phyloP scores from a whole-genome alignment of 768 basidiomycete genomes.

The Boletus rufocinnamomeus region DNA sequence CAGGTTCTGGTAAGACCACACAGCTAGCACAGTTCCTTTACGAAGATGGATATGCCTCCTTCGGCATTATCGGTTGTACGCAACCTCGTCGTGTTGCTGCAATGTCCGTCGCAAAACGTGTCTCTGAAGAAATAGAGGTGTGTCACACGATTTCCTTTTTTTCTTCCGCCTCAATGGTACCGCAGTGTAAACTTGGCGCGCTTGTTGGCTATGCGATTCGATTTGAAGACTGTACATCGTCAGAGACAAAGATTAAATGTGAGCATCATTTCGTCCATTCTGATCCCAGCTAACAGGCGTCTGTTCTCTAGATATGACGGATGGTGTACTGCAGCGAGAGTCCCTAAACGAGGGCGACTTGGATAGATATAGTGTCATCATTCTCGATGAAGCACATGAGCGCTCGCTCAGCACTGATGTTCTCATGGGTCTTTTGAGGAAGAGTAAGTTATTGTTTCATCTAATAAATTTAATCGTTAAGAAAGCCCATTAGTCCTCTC shows the following conservation, averaged over 20 bases:
- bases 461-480: constrained; percentile 2
- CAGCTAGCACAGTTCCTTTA: constrained; percentile 94
- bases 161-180: constrained; percentile 7
- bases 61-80: constrained; percentile 94
- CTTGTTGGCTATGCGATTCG: constrained; percentile 97
- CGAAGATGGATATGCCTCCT: constrained; percentile 92
- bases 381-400: constrained; percentile 99
- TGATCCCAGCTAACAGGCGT: not conserved
- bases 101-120: constrained; percentile 99
- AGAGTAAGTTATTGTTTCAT: constrained; percentile 59
- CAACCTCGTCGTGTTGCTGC: constrained; percentile 98
- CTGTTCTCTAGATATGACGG: constrained; percentile 83
- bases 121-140: constrained; percentile 99
- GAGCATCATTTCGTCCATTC: constrained; percentile 27
- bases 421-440: constrained; percentile 92
- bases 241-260: constrained; percentile 98
- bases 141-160: constrained; percentile 22
- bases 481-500: constrained; percentile 61
- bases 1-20: constrained; percentile 99
- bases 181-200: constrained; percentile 81
- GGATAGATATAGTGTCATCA: constrained; percentile 94
- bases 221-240: constrained; percentile 95
- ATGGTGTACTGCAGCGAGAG: constrained; percentile 97
- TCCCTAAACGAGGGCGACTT: constrained; percentile 98
- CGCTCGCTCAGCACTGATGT: constrained; percentile 97